Conservation (phyloP, 352 stramenopile species). For the Pythium dissotocum region DNA sequence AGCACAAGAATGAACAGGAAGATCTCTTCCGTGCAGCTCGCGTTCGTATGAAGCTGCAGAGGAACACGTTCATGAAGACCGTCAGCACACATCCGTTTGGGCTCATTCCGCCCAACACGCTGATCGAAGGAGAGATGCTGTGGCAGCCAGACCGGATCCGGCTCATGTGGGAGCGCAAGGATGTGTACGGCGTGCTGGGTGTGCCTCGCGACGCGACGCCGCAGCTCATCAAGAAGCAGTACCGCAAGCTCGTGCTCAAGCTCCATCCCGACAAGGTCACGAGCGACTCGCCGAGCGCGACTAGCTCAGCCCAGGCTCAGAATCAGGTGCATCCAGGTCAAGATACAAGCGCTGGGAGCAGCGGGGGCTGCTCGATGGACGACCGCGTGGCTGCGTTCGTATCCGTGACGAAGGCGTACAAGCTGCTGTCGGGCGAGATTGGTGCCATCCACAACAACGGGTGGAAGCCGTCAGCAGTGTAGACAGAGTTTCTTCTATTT, state of each 20-base stretch:
- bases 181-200: constrained; percentile 76
- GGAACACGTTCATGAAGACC: constrained; percentile 39
- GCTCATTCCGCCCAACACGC: constrained; percentile 29
- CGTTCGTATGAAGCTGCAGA: constrained; percentile 79
- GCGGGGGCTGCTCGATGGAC: constrained; percentile 29
- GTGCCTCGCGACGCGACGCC: constrained; percentile 58
- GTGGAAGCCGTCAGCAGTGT: constrained; percentile 27
- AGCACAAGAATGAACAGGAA: constrained; percentile 70
- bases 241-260: constrained; percentile 84
- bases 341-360: neutral
- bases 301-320: neutral
- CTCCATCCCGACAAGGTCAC: constrained; percentile 78
- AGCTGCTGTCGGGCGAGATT: constrained; percentile 56
- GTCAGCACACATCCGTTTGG: constrained; percentile 30
- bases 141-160: constrained; percentile 79
- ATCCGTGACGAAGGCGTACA: constrained; percentile 77
- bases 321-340: constrained; percentile 7
- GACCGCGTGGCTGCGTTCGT: constrained; percentile 81
- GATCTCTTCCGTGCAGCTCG: constrained; percentile 73
- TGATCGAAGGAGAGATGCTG: constrained; percentile 65
- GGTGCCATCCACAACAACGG: constrained; percentile 41
- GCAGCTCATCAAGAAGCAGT: constrained; percentile 82
- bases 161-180: constrained; percentile 78
- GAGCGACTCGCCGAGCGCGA: neutral
- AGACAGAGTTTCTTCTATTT: constrained; percentile 4